Evolutionary conservation across 192 early-diverging fungal species (phyloP), one percentile per base, ranked within the genome.

Genomic region (Gigaspora rosea): DNA sequence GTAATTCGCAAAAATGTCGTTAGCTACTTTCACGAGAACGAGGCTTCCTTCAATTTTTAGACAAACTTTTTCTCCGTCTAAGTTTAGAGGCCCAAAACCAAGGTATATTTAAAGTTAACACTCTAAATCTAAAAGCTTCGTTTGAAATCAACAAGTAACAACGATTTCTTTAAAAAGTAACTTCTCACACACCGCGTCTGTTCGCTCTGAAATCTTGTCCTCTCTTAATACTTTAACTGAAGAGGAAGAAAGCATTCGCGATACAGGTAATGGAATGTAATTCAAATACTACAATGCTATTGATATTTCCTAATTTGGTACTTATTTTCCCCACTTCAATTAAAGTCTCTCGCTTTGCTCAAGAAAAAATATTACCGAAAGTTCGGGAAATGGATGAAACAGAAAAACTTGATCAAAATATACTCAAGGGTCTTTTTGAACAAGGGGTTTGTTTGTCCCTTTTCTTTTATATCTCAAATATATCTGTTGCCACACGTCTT

Each of bases 361-460:
- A 88, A 69, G 92, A 96, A 27, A 84, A 88, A 27, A 88, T 99
- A 76, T 86, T 89, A 80, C 96, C 96, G 76, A 92, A 92, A 79
- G 95, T 96, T 10, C 66, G 80, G 10, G 82, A 93, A 72, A 98
- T 98, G 96, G 97, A 99, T 83, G 96, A 97, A 83, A 84, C 80
- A 4, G 97, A 99, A 82, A 73, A 85, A 75, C 79, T 97, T 76
- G 95, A 97, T 82, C 85, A 91, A 50, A 65, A 81, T 35, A 85
- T 99, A 54, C 80, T 98, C 70, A 85, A 93, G 74, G 94, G 92
- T 8, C 84, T 96, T 50, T 98, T 98, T 73, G 94, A 98, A 32
- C 89, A 92, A 78, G 96, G 95, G 71, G 92, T 92, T 88, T 76
- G 91, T 27, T 27, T 27, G 27, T 27, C 27, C 27, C 1, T 27